Conservation (phyloP, 2,329 filamentous ascomycete species). For the Zopfia rhizophila region DNA sequence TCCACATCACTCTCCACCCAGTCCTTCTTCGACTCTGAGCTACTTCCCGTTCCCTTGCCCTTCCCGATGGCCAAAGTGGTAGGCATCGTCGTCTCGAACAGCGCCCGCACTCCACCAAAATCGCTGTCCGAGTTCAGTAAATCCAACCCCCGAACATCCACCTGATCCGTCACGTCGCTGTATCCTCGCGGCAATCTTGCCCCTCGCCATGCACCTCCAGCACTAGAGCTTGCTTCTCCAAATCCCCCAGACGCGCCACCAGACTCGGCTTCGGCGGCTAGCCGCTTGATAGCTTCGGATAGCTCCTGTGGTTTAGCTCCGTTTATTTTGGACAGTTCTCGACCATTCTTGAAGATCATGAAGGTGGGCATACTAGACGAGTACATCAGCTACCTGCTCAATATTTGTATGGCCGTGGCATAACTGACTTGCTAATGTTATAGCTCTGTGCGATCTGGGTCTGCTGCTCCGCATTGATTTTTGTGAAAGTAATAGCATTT, state of each 20-base stretch:
- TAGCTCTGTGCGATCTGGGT: constrained; percentile 79
- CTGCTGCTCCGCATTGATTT: constrained; percentile 84
- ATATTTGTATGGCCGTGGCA: constrained; percentile 7
- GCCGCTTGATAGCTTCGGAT: constrained; percentile 74
- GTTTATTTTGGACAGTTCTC: constrained; percentile 73
- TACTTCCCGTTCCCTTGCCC: constrained; percentile 64
- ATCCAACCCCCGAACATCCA: constrained; percentile 83
- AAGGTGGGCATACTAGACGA: constrained; percentile 81
- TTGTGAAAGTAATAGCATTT: constrained; percentile 82
- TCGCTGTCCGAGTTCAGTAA: constrained; percentile 87
- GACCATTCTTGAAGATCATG: constrained; percentile 77
- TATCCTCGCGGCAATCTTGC: constrained; percentile 82
- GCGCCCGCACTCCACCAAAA: constrained; percentile 74
- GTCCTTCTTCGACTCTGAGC: constrained; percentile 68
- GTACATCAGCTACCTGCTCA: constrained; percentile 20
- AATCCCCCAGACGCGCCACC: constrained; percentile 54
- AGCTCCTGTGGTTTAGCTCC: constrained; percentile 80
- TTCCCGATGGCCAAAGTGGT: constrained; percentile 64
- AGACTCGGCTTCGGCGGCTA: constrained; percentile 71
- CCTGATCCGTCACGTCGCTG: constrained; percentile 80
- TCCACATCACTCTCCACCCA: constrained; percentile 98
- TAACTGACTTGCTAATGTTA: constrained; percentile 71
- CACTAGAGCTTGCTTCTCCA: constrained; percentile 55
- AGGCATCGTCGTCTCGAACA: constrained; percentile 78
- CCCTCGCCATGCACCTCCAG: constrained; percentile 72